Conservation (phyloP, 345 rosid genomes). For the Aquilaria sinensis region DNA sequence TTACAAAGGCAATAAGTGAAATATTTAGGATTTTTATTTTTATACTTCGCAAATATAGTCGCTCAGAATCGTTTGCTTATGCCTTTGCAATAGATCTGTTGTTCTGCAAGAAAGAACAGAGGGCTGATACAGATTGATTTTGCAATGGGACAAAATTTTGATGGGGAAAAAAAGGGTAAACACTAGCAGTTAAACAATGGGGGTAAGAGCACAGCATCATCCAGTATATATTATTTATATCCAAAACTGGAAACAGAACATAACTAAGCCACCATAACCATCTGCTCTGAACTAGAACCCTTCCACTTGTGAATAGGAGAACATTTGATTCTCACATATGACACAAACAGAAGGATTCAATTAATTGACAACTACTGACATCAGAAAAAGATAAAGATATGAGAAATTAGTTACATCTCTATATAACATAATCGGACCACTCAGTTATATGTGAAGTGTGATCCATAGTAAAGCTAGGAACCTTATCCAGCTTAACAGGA, state of each 20-base stretch:
- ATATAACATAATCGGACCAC: slow-evolving; percentile 94
- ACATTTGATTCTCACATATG: slow-evolving; percentile 24
- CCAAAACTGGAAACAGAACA: not conserved
- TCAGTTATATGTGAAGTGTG: slow-evolving; percentile 75
- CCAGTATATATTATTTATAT: not conserved
- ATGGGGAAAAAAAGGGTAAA: not conserved
- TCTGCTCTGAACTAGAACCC: not conserved
- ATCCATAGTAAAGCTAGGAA: slow-evolving; percentile 91
- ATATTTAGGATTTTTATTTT: too few relatives aligned
- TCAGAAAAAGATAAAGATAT: not conserved
- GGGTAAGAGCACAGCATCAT: slow-evolving; percentile 1
- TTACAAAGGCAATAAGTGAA: too few relatives aligned
- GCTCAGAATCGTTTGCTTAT: too few relatives aligned
- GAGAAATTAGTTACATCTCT: slow-evolving; percentile 12
- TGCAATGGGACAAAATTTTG: not conserved
- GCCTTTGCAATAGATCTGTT: not conserved
- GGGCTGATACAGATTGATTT: not conserved
- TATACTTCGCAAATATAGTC: too few relatives aligned
- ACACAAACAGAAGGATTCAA: slow-evolving; percentile 25
- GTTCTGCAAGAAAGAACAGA: not conserved
- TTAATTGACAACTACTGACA: not conserved
- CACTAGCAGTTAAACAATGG: not conserved
- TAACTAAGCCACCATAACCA: not conserved
- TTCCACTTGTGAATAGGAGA: slow-evolving; percentile 13
- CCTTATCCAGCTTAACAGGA: slow-evolving; percentile 63